Conservation (phyloP, 495 filamentous ascomycete genomes). For the Parathielavia hyrcaniae region DNA sequence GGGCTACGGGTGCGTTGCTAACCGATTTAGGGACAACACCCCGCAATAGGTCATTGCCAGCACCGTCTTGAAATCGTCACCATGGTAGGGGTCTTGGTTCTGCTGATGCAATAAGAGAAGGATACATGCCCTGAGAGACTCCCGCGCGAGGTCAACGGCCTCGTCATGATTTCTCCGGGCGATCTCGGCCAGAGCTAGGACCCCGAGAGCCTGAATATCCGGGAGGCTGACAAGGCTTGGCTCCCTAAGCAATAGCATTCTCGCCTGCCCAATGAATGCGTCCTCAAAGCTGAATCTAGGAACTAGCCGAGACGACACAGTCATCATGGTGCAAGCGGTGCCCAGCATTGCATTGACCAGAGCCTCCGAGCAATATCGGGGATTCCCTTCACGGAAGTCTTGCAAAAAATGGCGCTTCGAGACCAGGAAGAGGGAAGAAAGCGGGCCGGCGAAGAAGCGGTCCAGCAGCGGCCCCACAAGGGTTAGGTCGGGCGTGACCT, state of each 20-base stretch:
- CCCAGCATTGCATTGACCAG: conserved; percentile 28
- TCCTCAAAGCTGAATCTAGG: conserved; percentile 27
- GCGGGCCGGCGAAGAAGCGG: conserved; percentile 20
- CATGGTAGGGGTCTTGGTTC: neutral
- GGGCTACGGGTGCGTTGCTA: neutral
- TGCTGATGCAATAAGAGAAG: conserved; percentile 19
- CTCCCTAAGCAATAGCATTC: conserved; percentile 19
- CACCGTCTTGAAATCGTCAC: conserved; percentile 19
- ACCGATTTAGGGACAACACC: conserved; percentile 26
- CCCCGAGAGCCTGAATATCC: conserved; percentile 25
- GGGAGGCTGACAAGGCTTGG: conserved; percentile 19
- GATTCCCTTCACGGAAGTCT: conserved; percentile 22
- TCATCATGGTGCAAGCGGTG: conserved; percentile 19
- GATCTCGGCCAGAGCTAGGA: conserved; percentile 28
- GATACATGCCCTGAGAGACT: conserved; percentile 24
- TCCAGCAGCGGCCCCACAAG: conserved; percentile 23
- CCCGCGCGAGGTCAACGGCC: conserved; percentile 22
- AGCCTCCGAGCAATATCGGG: conserved; percentile 25
- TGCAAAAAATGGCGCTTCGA: conserved; percentile 21
- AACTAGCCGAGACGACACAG: conserved; percentile 18
- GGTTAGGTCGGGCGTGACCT: conserved; percentile 19
- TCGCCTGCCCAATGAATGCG: conserved; percentile 29
- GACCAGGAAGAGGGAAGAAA: conserved; percentile 19
- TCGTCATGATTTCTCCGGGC: conserved; percentile 25
- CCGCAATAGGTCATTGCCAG: conserved; percentile 27